These are phyloP conservation scores for Boletellus ananas DNA, from an alignment of 768 basidiomycete species.

Conservation along the genomic window DNA sequence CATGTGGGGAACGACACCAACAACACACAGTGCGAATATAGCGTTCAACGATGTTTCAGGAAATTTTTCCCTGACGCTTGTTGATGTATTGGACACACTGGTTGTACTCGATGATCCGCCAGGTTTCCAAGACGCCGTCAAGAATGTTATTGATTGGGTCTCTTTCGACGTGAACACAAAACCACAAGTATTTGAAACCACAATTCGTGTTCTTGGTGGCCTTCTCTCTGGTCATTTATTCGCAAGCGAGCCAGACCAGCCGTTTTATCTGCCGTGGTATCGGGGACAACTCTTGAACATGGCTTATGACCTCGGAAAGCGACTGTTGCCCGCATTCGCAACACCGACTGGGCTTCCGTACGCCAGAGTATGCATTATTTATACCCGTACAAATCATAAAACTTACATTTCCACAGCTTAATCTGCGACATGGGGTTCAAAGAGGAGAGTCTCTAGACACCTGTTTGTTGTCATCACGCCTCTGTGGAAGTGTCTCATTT, in stretches of 20 bases:
- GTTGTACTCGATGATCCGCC: constrained; percentile 78
- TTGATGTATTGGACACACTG: constrained; percentile 83
- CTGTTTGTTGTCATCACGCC: constrained; percentile 50
- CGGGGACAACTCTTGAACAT: constrained; percentile 70
- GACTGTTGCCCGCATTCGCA: constrained; percentile 86
- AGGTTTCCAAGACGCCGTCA: constrained; percentile 83
- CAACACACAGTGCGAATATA: constrained; percentile 52
- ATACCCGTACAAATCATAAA: neutral
- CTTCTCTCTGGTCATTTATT: constrained; percentile 82
- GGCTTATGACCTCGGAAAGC: constrained; percentile 82
- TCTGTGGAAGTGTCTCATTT: constrained; percentile 3
- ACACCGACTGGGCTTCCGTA: constrained; percentile 91
- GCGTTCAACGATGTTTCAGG: constrained; percentile 91
- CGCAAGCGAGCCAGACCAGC: constrained; percentile 60
- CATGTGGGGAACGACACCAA: constrained; percentile 8
- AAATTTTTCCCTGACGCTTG: constrained; percentile 83
- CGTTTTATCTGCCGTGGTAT: constrained; percentile 84
- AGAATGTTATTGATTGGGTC: constrained; percentile 75
- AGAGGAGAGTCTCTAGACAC: constrained; percentile 79
- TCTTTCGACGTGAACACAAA: constrained; percentile 91
- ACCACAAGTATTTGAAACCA: constrained; percentile 98
- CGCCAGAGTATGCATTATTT: constrained; percentile 58
- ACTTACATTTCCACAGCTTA: constrained; percentile 49
- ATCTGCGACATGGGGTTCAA: constrained; percentile 74
- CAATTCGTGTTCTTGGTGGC: constrained; percentile 90